Evolutionary conservation across 2,329 filamentous ascomycete species (phyloP).

Genomic region (Aureobasidium mangrovei): DNA sequence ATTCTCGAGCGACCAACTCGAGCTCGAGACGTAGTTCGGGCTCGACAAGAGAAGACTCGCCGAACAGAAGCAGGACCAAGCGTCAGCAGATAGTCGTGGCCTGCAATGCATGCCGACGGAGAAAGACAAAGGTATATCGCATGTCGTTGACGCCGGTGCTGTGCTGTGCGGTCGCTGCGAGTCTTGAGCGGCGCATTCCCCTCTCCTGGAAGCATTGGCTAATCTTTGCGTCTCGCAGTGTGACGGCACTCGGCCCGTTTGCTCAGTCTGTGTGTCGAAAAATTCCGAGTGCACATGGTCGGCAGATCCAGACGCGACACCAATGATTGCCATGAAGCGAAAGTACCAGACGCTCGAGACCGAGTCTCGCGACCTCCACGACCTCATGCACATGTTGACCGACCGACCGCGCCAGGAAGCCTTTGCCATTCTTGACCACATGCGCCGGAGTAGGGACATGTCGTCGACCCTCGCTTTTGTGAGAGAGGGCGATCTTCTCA

Average conservation of each 20-base stretch:
- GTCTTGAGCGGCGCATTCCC: background rate
- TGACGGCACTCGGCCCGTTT: conserved; percentile 8
- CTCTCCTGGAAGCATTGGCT: background rate
- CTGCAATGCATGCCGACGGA: conserved; percentile 14
- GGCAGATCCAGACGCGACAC: conserved; percentile 14
- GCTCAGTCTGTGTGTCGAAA: conserved; percentile 4
- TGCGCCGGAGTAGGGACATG: background rate
- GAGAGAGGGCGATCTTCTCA: conserved; percentile 11
- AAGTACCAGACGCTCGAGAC: conserved; percentile 11
- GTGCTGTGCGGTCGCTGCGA: background rate
- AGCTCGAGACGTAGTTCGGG: conserved; percentile 18
- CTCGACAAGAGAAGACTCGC: conserved; percentile 22
- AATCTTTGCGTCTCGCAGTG: background rate
- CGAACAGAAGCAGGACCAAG: conserved; percentile 3
- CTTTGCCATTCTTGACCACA: conserved; percentile 4
- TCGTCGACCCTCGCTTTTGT: conserved; percentile 2
- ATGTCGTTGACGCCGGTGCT: background rate
- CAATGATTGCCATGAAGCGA: conserved; percentile 14
- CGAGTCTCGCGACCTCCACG: conserved; percentile 1
- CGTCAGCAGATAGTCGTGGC: conserved; percentile 14
- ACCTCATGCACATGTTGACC: conserved; percentile 12
- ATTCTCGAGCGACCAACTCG: background rate
- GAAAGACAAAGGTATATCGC: conserved; percentile 14
- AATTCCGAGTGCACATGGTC: conserved; percentile 10
- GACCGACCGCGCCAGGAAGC: conserved; percentile 4